Percentiles rank a stretch among this genome's conserved stretches.
Evolutionary conservation across 176 grass and related monocot species (phyloP).

Genomic region (Oryza longistaminata): DNA sequence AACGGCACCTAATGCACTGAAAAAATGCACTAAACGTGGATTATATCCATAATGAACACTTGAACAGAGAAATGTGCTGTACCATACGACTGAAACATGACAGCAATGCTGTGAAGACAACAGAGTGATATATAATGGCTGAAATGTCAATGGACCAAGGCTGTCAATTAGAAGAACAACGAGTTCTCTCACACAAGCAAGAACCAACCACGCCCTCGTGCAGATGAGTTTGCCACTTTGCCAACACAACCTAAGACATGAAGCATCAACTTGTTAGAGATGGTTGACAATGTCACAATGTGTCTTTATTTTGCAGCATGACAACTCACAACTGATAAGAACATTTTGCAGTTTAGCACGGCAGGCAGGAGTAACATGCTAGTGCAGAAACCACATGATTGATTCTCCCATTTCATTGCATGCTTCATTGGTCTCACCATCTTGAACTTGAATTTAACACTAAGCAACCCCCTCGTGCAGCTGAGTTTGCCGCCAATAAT

Average conservation of each 20-base stretch:
- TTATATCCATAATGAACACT: neutral
- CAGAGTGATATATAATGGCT: neutral
- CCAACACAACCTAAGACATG: neutral
- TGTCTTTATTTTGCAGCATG: neutral
- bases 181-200: neutral
- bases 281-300: neutral
- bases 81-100: neutral
- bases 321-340: neutral
- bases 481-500: constrained; percentile 19
- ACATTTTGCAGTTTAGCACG: neutral
- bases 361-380: neutral
- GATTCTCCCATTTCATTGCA: neutral
- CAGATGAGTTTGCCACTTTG: constrained; percentile 18
- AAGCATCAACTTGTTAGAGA: neutral
- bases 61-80: neutral
- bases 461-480: constrained; percentile 3
- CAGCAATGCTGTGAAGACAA: neutral
- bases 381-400: neutral
- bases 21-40: neutral
- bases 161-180: neutral
- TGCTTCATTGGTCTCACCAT: neutral
- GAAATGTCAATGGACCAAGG: neutral
- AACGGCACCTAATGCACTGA: neutral
- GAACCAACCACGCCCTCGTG: neutral
- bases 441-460: neutral